Evolutionary conservation across 805 yeast genomes (phyloP).

Genomic region (Ogataea neopini): DNA sequence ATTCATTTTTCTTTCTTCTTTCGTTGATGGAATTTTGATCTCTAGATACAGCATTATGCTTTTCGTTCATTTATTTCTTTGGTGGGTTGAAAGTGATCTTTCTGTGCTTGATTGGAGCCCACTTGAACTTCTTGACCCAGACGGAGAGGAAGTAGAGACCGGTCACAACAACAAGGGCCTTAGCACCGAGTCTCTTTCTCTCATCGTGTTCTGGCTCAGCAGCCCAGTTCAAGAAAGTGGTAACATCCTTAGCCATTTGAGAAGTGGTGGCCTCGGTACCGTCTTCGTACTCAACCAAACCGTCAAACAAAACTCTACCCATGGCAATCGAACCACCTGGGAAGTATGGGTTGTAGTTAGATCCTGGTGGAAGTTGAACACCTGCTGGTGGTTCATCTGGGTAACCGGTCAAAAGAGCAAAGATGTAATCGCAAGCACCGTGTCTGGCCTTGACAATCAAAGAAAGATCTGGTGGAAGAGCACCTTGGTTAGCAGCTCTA

Average conservation of each 20-base stretch:
- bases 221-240: slow-evolving; percentile 96
- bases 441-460: slow-evolving; percentile 98
- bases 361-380: slow-evolving; percentile 86
- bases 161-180: slow-evolving; percentile 80
- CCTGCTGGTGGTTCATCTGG: slow-evolving; percentile 99
- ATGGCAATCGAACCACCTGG: slow-evolving; percentile 99
- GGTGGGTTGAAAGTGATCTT: slow-evolving; percentile 93
- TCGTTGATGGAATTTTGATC: slow-evolving; percentile 7
- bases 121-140: slow-evolving; percentile 96
- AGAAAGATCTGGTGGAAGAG: slow-evolving; percentile 96
- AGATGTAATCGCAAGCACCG: slow-evolving; percentile 95
- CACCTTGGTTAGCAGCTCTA: slow-evolving; percentile 99
- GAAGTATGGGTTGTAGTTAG: slow-evolving; percentile 99
- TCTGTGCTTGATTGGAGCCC: slow-evolving; percentile 95
- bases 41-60: slow-evolving; percentile 13
- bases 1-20: slow-evolving; percentile 5
- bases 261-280: slow-evolving; percentile 98
- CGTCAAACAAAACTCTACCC: slow-evolving; percentile 98
- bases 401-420: slow-evolving; percentile 94
- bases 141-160: slow-evolving; percentile 78
- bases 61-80: slow-evolving; percentile 49
- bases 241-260: slow-evolving; percentile 99
- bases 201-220: slow-evolving; percentile 98
- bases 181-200: slow-evolving; percentile 94
- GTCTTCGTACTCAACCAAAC: slow-evolving; percentile 96